Evolutionary conservation across 2,329 filamentous ascomycete species (phyloP).

Genomic region (Fusarium sp.): DNA sequence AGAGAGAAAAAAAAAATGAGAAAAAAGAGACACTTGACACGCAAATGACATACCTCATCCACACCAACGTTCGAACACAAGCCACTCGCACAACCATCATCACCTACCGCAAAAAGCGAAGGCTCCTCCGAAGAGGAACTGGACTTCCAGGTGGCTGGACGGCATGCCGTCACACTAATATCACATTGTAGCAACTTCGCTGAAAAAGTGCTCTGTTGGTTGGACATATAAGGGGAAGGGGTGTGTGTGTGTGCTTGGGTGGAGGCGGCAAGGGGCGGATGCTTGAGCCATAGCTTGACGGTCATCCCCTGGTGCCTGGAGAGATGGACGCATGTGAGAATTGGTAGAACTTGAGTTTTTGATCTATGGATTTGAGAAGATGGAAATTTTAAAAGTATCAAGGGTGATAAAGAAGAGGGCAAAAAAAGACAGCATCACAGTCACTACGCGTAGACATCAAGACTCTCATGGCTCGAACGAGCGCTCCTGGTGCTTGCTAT

Average conservation of each 20-base stretch:
- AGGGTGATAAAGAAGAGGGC: no score
- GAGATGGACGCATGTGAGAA: no score
- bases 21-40: not conserved
- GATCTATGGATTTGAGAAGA: no score
- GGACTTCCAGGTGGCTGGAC: not conserved
- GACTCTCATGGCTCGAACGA: no score
- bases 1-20: not conserved
- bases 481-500: no score
- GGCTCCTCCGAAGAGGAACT: not conserved
- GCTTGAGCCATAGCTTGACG: not conserved
- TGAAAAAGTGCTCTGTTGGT: conserved; percentile 1
- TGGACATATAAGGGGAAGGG: conserved; percentile 1
- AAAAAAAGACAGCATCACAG: no score
- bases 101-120: conserved; percentile 24
- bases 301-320: not conserved
- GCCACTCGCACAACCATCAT: not conserved
- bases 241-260: not conserved
- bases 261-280: not conserved
- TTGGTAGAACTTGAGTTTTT: no score
- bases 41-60: not conserved
- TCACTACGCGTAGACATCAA: no score
- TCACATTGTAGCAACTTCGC: conserved; percentile 6
- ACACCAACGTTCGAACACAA: not conserved
- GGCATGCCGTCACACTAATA: not conserved
- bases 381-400: no score